These are phyloP conservation scores for Tubosaeta sp. DNA, from an alignment of 768 basidiomycete species.

Conservation along the genomic window DNA sequence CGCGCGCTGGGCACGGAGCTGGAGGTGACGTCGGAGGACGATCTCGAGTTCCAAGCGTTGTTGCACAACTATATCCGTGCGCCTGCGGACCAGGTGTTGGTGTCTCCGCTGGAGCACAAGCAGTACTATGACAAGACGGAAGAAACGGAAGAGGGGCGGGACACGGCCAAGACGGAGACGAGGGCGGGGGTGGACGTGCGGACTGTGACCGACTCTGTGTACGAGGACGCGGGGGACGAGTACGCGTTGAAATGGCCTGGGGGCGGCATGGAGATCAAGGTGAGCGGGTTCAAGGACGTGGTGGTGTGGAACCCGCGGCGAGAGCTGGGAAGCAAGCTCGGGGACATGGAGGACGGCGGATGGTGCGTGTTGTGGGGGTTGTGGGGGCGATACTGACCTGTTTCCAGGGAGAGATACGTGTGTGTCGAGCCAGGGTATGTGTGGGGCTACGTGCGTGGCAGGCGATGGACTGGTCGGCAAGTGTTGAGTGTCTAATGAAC, in stretches of 20 bases:
- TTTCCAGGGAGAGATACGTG: conserved; percentile 69
- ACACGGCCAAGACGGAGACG: conserved; percentile 50
- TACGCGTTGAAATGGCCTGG: conserved; percentile 61
- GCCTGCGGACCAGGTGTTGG: conserved; percentile 52
- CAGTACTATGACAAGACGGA: conserved; percentile 82
- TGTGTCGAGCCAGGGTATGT: conserved; percentile 93
- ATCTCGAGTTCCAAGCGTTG: conserved; percentile 85
- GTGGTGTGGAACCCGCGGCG: conserved; percentile 96
- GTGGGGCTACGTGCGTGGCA: conserved; percentile 61
- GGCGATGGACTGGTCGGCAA: conserved; percentile 77
- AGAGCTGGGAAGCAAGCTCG: conserved; percentile 65
- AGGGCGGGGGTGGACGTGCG: conserved; percentile 64
- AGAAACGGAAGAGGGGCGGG: conserved; percentile 44
- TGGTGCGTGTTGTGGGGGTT: conserved; percentile 49
- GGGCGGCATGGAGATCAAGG: conserved; percentile 50
- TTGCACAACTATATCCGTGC: conserved; percentile 87
- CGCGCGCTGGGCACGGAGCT: conserved; percentile 75
- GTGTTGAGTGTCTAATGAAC: conserved; percentile 44
- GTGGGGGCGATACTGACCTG: conserved; percentile 3
- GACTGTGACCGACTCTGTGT: conserved; percentile 69
- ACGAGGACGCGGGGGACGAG: conserved; percentile 54
- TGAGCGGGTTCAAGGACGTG: conserved; percentile 64
- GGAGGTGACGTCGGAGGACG: conserved; percentile 60
- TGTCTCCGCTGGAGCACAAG: conserved; percentile 61
- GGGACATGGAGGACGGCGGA: conserved; percentile 86